Percentiles rank a stretch among this genome's conserved stretches.
These are phyloP conservation scores for Neofusicoccum ribis DNA, from an alignment of 2,329 filamentous ascomycete species.

Conservation along the genomic window DNA sequence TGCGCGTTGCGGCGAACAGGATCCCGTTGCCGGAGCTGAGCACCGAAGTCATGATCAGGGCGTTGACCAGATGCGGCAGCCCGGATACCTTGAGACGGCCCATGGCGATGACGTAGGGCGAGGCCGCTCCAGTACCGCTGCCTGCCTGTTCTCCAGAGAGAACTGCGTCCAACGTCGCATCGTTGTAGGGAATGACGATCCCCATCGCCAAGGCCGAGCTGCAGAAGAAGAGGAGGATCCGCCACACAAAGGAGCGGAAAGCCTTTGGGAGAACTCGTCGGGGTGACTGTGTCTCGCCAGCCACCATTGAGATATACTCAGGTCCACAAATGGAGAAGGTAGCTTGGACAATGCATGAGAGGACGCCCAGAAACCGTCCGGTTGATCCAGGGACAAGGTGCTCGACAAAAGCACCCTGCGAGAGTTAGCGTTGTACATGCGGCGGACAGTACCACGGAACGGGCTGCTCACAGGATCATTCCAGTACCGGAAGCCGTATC, in stretches of 20 bases:
- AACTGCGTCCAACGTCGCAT: conserved; percentile 51
- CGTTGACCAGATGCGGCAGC: neutral
- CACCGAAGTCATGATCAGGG: neutral
- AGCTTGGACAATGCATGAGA: conserved; percentile 29
- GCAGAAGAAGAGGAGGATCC: conserved; percentile 55
- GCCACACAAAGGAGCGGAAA: conserved; percentile 54
- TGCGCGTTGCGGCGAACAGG: neutral
- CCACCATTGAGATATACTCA: conserved; percentile 52
- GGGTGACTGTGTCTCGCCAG: conserved; percentile 49
- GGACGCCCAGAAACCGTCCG: conserved; percentile 34
- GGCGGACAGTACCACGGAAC: too few relatives aligned
- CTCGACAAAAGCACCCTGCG: conserved; percentile 32
- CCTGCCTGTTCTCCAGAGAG: conserved; percentile 32
- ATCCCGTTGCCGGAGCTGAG: neutral
- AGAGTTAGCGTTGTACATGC: neutral
- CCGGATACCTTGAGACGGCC: conserved; percentile 51
- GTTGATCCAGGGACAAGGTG: conserved; percentile 29
- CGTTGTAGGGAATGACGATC: conserved; percentile 56
- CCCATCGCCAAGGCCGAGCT: conserved; percentile 55
- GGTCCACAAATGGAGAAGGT: conserved; percentile 51
- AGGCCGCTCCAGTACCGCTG: conserved; percentile 53
- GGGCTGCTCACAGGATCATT: conserved; percentile 27
- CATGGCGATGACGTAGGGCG: conserved; percentile 66
- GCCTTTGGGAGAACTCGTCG: conserved; percentile 54
- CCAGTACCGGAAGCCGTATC: conserved; percentile 49